A percentile compares a stretch with the other conserved stretches of the same genome.
phyloP scores from a whole-genome alignment of 305 asterid genomes.

The Solanum hybrid region DNA sequence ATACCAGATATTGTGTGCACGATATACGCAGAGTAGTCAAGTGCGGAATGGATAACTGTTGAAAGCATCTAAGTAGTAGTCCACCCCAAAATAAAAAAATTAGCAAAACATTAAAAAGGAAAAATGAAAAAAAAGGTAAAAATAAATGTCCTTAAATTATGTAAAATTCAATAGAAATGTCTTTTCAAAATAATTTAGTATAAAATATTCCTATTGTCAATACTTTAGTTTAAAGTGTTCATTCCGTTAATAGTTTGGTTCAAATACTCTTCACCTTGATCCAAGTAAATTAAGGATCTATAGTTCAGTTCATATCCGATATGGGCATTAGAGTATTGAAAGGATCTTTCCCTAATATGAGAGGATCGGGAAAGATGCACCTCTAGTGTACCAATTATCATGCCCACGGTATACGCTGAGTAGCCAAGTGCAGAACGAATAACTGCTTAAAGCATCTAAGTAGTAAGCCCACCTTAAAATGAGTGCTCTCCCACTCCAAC shows the following conservation, averaged over 20 bases:
- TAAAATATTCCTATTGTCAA: background rate
- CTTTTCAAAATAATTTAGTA: background rate
- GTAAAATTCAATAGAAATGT: background rate
- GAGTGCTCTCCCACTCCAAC: background rate
- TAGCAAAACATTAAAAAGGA: background rate
- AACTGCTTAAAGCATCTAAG: background rate
- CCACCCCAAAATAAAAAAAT: background rate
- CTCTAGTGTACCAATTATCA: background rate
- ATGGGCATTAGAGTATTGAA: background rate
- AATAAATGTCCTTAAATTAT: background rate
- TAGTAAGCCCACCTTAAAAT: background rate
- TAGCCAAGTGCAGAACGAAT: background rate
- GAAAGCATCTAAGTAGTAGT: background rate
- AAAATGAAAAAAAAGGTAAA: background rate
- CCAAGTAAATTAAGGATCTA: background rate
- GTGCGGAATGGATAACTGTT: background rate
- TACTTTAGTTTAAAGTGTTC: background rate
- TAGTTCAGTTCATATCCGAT: background rate
- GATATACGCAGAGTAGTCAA: background rate
- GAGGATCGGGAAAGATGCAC: background rate
- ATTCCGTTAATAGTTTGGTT: background rate
- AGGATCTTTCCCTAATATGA: background rate
- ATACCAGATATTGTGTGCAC: background rate
- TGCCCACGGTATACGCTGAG: background rate
- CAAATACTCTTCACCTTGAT: background rate